Conservation (phyloP, 2,329 filamentous ascomycete genomes). For the Aspergillus pseudonomiae region DNA sequence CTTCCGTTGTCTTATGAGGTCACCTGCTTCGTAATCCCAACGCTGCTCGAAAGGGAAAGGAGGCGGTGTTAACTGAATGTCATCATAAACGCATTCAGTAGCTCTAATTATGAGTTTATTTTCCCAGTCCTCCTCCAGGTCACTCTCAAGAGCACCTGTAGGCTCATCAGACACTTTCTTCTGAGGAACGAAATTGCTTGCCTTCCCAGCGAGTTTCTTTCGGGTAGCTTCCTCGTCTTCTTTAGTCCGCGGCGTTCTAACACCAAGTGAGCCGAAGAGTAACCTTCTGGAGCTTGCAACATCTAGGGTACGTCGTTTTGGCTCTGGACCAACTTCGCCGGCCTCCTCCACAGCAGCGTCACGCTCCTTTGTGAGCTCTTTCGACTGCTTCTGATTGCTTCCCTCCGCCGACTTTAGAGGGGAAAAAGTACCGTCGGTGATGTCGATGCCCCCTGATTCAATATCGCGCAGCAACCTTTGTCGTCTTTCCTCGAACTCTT, state of each 20-base stretch:
- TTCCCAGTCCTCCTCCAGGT: slow-evolving; percentile 69
- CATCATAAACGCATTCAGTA: slow-evolving; percentile 80
- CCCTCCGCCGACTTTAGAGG: slow-evolving; percentile 21
- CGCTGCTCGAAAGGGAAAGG: slow-evolving; percentile 88
- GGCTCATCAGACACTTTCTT: slow-evolving; percentile 27
- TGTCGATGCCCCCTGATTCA: slow-evolving; percentile 56
- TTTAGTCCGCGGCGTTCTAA: slow-evolving; percentile 69
- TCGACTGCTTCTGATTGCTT: slow-evolving; percentile 7
- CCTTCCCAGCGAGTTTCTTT: slow-evolving; percentile 60
- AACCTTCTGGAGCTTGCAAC: slow-evolving; percentile 67
- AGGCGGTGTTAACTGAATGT: slow-evolving; percentile 69
- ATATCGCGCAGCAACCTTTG: slow-evolving; percentile 57
- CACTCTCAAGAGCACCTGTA: slow-evolving; percentile 36
- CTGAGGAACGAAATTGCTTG: slow-evolving; percentile 38
- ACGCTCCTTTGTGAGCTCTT: slow-evolving; percentile 14
- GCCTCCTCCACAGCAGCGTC: slow-evolving; percentile 14
- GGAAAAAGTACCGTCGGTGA: slow-evolving; percentile 33
- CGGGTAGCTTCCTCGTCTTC: slow-evolving; percentile 68
- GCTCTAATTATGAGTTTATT: slow-evolving; percentile 73
- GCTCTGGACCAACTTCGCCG: slow-evolving; percentile 19
- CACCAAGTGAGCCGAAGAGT: slow-evolving; percentile 71
- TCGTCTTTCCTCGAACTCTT: slow-evolving; percentile 55
- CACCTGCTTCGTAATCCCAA: slow-evolving; percentile 78
- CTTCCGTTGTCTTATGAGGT: slow-evolving; percentile 43
- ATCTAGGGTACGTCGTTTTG: slow-evolving; percentile 52